Evolutionary conservation across 2,329 filamentous ascomycete genomes (phyloP), one percentile per base, ranked within the genome.

Genomic region (Iodosphaeria phyllophila): DNA sequence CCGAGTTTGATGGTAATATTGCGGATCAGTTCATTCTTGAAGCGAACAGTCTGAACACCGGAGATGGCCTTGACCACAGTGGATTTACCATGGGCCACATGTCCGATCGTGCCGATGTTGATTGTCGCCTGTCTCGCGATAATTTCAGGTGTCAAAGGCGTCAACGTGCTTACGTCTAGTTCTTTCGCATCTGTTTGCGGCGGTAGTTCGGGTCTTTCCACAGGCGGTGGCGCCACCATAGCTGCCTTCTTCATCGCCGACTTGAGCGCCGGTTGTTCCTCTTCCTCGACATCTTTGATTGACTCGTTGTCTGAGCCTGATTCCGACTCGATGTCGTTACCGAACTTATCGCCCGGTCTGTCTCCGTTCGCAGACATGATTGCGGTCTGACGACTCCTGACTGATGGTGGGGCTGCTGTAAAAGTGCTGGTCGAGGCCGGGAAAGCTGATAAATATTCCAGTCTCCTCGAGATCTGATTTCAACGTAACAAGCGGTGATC

Each of bases 1-100:
- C 89, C 89, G 43, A 98, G 70, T 72, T 98, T 98, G 64, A 98
- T 98, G 44, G 89, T 98, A 47, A 98, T 98, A 55, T 98, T 98
- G 47, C 89, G 70, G 59, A 95, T 91, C 57, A 93, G 60, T 59
- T 98, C 89, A 61, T 95, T 98, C 76, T 98, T 98, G 67, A 98
- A 98, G 40, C 89, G 73, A 47, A 98, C 89, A 11, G 89, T 98
- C 66, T 98, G 89, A 35, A 98, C 89, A 34, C 89, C 89, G 2
- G 89, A 95, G 43, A 98, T 95, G 43, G 89, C 89, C 66, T 98
- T 98, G 43, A 98, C 89, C 25, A 98, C 89, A 13, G 89, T 98
- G 32, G 82, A 92, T 55, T 95, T 95, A 49, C 86, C 86, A 76
- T 95, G 86, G 47, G 89, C 89, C 64, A 95, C 86, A 53, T 95